Evolutionary conservation across 441 rosid species (phyloP).

Genomic region (Euphorbia corollata): DNA sequence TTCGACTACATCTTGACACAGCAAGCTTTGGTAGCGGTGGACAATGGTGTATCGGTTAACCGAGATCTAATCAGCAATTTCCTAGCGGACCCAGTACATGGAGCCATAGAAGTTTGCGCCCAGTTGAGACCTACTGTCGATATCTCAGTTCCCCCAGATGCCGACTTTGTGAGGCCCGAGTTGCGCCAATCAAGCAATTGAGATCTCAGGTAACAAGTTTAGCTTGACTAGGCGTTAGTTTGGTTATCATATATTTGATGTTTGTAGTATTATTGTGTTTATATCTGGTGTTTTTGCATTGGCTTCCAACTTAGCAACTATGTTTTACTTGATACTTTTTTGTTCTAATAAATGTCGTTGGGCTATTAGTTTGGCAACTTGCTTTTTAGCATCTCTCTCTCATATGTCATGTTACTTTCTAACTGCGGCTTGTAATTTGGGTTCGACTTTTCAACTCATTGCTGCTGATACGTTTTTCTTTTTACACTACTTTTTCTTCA

Average conservation of each 20-base stretch:
- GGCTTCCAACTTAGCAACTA: neutral
- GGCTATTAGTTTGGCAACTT: too few relatives aligned
- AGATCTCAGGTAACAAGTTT: neutral
- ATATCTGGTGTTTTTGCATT: neutral
- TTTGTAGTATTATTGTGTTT: neutral
- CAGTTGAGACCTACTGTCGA: conserved; percentile 73
- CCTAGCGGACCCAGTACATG: conserved; percentile 79
- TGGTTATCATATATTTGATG: neutral
- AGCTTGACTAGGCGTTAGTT: neutral
- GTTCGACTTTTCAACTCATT: too few relatives aligned
- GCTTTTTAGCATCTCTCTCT: too few relatives aligned
- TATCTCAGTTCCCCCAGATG: conserved; percentile 78
- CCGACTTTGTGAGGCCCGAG: conserved; percentile 87
- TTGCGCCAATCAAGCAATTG: conserved; percentile 54
- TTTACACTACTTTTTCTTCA: too few relatives aligned
- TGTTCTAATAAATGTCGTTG: neutral
- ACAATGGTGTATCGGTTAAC: conserved; percentile 52
- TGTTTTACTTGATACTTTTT: neutral
- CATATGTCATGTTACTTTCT: too few relatives aligned
- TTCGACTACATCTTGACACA: conserved; percentile 78
- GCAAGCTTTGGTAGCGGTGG: conserved; percentile 74
- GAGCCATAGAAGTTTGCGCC: conserved; percentile 76
- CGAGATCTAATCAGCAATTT: conserved; percentile 81
- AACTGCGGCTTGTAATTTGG: too few relatives aligned
- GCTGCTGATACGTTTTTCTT: too few relatives aligned